Conservation (phyloP, 106 monocot species). For the Hemerocallis citrina region DNA sequence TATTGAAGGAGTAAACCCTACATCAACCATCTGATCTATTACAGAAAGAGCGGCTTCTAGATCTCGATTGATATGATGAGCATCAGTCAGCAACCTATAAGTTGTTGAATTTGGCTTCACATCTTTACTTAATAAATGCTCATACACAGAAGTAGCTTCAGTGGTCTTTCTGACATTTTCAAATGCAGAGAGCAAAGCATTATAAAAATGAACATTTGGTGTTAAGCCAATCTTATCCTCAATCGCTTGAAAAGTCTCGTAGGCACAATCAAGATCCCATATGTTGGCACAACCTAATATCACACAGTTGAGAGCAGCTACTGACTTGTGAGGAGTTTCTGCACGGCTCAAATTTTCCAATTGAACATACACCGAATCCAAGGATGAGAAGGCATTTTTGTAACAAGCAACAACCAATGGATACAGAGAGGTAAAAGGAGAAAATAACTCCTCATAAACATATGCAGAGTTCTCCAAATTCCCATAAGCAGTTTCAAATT, state of each 20-base stretch:
- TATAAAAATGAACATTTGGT: conserved; percentile 90
- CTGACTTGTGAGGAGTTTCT: conserved; percentile 62
- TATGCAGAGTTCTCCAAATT: conserved; percentile 36
- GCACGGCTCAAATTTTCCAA: conserved; percentile 59
- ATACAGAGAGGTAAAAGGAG: conserved; percentile 84
- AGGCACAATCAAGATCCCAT: conserved; percentile 85
- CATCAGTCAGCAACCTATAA: conserved; percentile 68
- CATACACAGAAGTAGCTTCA: conserved; percentile 84
- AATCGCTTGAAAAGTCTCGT: conserved; percentile 82
- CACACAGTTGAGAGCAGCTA: conserved; percentile 88
- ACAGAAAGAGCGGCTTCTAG: conserved; percentile 59
- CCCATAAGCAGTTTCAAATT: conserved; percentile 71
- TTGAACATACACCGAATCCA: conserved; percentile 85
- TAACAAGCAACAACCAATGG: conserved; percentile 90
- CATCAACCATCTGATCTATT: conserved; percentile 66
- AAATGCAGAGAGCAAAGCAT: conserved; percentile 71
- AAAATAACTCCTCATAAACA: conserved; percentile 64
- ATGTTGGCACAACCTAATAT: conserved; percentile 87
- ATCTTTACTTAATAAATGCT: conserved; percentile 75
- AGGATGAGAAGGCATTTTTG: conserved; percentile 72
- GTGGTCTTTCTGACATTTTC: conserved; percentile 62
- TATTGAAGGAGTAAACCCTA: conserved; percentile 51
- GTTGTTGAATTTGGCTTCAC: conserved; percentile 85
- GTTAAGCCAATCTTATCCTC: conserved; percentile 47
- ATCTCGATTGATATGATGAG: conserved; percentile 81